Conservation (phyloP, 2,329 filamentous ascomycete genomes). For the Scytalidium sp. region DNA sequence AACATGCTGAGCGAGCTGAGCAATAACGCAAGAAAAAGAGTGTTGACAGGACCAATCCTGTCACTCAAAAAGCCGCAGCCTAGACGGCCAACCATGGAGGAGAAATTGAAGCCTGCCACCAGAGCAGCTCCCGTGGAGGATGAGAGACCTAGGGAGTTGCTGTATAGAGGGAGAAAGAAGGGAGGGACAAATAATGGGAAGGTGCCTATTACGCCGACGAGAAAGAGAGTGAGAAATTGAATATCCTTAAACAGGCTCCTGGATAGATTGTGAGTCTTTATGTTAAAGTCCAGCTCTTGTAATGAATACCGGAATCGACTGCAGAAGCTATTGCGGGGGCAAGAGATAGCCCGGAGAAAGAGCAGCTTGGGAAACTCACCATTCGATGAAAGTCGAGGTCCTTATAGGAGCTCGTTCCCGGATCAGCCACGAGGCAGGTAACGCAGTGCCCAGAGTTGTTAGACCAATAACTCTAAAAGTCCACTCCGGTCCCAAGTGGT, state of each 20-base stretch:
- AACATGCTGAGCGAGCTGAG: constrained; percentile 57
- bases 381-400: constrained; percentile 43
- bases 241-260: constrained; percentile 50
- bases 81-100: constrained; percentile 56
- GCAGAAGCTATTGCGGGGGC: neutral
- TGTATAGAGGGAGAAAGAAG: constrained; percentile 59
- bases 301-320: no score
- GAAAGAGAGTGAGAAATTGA: constrained; percentile 50
- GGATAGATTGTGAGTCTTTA: constrained; percentile 3
- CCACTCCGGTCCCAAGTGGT: constrained; percentile 44
- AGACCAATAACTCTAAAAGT: constrained; percentile 51
- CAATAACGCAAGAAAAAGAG: constrained; percentile 46
- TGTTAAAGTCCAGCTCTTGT: neutral
- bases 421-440: constrained; percentile 54
- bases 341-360: neutral
- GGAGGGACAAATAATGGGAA: constrained; percentile 60
- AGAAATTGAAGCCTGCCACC: constrained; percentile 59
- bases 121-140: constrained; percentile 52
- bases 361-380: constrained; percentile 30
- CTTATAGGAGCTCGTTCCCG: constrained; percentile 42
- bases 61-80: constrained; percentile 52
- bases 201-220: constrained; percentile 51
- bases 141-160: constrained; percentile 50
- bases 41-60: constrained; percentile 51
- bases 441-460: constrained; percentile 47